Base-by-base conservation (phyloP, 805 yeast species). In the Yamadazyma sp. region DNA sequence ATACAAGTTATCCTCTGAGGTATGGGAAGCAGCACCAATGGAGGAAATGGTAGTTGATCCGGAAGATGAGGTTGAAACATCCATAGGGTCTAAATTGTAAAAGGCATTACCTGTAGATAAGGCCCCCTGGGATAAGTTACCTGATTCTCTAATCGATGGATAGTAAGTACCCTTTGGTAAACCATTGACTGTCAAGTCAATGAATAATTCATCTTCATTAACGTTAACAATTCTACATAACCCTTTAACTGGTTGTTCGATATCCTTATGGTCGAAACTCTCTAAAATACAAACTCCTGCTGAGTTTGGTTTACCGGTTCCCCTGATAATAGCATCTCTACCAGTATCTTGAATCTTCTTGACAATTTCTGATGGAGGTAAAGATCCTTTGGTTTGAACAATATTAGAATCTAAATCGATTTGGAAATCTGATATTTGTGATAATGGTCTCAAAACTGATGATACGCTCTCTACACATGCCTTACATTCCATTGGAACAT, bases 261-360 rank as follows among this genome's bases (percentile, higher is more conserved):
- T 42, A 44, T 73, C 75, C 18, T 60, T 61, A 2, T 64, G 61
- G 32, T 68, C 76, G 48, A 82, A 83, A 13, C 83, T 73, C 55
- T 91, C 98, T 38, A 89, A 60, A 31, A 89, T 89, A 45, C 93
- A 79, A 21, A 89, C 98, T 0, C 96, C 96, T 0, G 97, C 95
- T 13, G 85, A 74, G 55, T 89, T 82, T 12, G 94, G 82, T 38
- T 68, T 72, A 3, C 97, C 97, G 0, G 96, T 78, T 5, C 98
- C 98, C 40, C 98, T 70, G 16, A 91, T 82, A 44, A 91, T 86
- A 3, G 96, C 96, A 52, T 91, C 97, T 44, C 79, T 76, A 1
- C 97, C 96, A 3, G 81, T 78, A 2, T 52, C 52, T 55, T 83
- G 89, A 38, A 91, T 75, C 0, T 84, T 75, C 33, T 63, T 62